Conservation (phyloP, 1,139 yeast species). For the Meyerozyma sp. region DNA sequence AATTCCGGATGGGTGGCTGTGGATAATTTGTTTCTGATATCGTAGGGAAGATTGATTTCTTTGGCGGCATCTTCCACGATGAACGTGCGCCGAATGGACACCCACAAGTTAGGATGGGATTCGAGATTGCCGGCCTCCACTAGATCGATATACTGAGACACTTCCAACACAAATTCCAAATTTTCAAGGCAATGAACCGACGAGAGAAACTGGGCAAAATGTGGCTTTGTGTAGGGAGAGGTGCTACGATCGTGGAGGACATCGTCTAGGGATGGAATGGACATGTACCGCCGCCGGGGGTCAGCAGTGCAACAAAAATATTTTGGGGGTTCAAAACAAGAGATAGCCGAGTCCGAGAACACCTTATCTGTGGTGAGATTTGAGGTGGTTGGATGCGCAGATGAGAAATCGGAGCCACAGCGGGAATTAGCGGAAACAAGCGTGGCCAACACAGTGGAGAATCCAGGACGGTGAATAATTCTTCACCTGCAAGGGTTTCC, state of each 20-base stretch:
- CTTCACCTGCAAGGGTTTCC: background rate
- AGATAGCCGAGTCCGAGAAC: too few relatives aligned
- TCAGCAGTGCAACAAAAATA: too few relatives aligned
- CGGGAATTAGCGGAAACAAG: too few relatives aligned
- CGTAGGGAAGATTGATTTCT: conserved; percentile 31
- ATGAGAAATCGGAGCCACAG: too few relatives aligned
- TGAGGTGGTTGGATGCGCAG: too few relatives aligned
- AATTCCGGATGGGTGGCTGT: conserved; percentile 11
- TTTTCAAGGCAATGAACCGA: conserved; percentile 33
- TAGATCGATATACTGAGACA: conserved; percentile 18
- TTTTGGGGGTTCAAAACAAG: too few relatives aligned
- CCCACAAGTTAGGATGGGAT: conserved; percentile 16
- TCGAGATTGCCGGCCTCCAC: conserved; percentile 9
- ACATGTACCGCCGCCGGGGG: background rate
- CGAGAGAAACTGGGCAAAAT: conserved; percentile 23
- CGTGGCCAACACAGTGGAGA: too few relatives aligned
- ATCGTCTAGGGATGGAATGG: conserved; percentile 20
- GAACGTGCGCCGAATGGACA: conserved; percentile 19
- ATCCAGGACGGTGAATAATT: too few relatives aligned
- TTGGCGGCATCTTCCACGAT: conserved; percentile 22
- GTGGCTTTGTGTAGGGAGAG: conserved; percentile 16
- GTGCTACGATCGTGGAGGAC: conserved; percentile 12
- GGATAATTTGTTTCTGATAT: conserved; percentile 12
- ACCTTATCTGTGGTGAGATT: too few relatives aligned
- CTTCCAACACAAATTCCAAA: conserved; percentile 28